Base-by-base conservation (phyloP, 2,329 filamentous ascomycete species). In the Atkinsonella texensis region DNA sequence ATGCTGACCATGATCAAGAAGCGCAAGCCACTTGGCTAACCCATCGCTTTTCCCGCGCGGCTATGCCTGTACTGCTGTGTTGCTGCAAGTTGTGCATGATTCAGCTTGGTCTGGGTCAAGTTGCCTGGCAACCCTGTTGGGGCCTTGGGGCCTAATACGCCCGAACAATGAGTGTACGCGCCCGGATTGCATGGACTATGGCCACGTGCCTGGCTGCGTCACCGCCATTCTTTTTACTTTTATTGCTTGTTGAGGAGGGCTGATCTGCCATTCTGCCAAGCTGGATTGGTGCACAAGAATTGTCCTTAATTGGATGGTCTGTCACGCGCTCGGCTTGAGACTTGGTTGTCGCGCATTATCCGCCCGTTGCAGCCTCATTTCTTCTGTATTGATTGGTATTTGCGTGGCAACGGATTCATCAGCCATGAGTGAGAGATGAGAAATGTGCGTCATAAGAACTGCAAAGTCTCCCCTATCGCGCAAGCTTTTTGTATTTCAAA, bases 401-500 rank as follows among this genome's bases (percentile, higher is more conserved):
- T 23, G 20, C 20, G 20, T 23, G 20, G 20, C 20, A 23, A 23
- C 39, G 15, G 3, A 41, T 41, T 12, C 8, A 40, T 15, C 18
- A 23, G 40, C n/a, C 18, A 20, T 20, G 4, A 28, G 28, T 28
- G 28, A 28, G 7, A 28, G 2, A 28, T 28, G 13, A 15, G 20
- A 15, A 32, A 4, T 32, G 23, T 15, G 10, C 17, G 40, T 40
- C 40, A 35, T 9, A n/a, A 41, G 23, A 15, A 7, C 12, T 39
- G 32, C 31, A 17, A 23, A 28, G n/a, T 15, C 39, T 28, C 39
- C 48, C 55, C 54, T 53, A 53, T 52, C 51, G 51, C 57, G 52
- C 54, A 47, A 52, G 4, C 28, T 28, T 46, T 4, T 54, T 43
- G 47, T 54, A 44, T 58, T 52, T 46, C 49, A 46, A 42, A 55